These are phyloP conservation scores for Metarhizium rileyi DNA, from an alignment of 2,329 filamentous ascomycete genomes.

Conservation along the genomic window DNA sequence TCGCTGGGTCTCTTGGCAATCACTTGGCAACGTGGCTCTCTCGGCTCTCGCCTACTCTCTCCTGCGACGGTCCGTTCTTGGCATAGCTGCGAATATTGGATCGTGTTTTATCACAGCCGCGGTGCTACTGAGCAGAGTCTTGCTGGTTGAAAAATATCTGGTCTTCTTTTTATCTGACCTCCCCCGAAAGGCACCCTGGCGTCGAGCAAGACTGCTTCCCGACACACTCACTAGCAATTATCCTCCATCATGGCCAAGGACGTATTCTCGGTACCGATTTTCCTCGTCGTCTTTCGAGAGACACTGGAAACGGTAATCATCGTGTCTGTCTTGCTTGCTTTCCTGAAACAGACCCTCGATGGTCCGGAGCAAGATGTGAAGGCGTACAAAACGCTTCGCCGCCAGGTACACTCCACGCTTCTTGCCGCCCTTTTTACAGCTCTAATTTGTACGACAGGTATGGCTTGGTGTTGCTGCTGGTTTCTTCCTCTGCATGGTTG, in stretches of 20 bases:
- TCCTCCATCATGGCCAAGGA: constrained; percentile 45
- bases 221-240: not conserved
- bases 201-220: not conserved
- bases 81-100: not conserved
- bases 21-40: not conserved
- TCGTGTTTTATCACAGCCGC: not conserved
- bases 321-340: constrained; percentile 76
- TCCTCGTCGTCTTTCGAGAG: constrained; percentile 87
- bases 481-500: constrained; percentile 52
- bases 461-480: constrained; percentile 59
- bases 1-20: not conserved
- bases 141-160: not conserved
- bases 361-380: constrained; percentile 50
- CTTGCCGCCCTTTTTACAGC: constrained; percentile 27
- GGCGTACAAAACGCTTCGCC: constrained; percentile 58
- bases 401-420: constrained; percentile 39
- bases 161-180: not conserved
- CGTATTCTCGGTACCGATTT: constrained; percentile 71
- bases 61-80: not conserved
- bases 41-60: not conserved
- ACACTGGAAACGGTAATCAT: constrained; percentile 76
- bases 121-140: not conserved
- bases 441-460: constrained; percentile 18
- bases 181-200: not conserved
- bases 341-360: constrained; percentile 69